Evolutionary conservation across 257 asterid genomes (phyloP), one percentile per base, ranked within the genome.

Genomic region (Solanum pinnatisectum): DNA sequence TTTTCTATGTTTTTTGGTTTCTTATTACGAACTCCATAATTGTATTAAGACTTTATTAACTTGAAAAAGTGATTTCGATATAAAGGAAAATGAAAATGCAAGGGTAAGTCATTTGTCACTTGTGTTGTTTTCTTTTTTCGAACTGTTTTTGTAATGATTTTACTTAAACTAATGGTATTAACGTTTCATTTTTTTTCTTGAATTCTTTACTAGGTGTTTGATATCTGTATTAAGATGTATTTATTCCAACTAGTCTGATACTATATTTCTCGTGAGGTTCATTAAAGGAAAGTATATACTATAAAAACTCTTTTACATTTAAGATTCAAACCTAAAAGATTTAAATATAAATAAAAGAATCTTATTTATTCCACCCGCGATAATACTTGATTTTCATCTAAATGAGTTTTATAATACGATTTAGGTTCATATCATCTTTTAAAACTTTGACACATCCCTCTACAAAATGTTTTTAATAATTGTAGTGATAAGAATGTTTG

Each of bases 251-350:
- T 70, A 30, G 9, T 70, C 2, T 27, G 0, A 30, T 14, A 14
- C 18, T 1, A 0, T 30, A 0, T 15, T 6, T 7, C 6, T 7
- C 23, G 0, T 30, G 4, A 70, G 5, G 2, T 9, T 3, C 16
- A 30, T 30, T 30, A 30, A 65, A 30, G 10, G 3, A 70, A 70
- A 14, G 0, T 6, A 3, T 18, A 3, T 4, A 15, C 78, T 3
- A 15, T 8, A 32, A 70, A 1, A 3, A 0, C 8, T 1, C 0
- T 0, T 56, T 56, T 70, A 70, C 18, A 14, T 14, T 18, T 30
- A 70, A 30, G 0, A 70, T 14, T 70, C 6, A 7, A 30, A 70
- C 1, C 6, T 65, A 65, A n/a, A 65, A 11, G 0, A 2, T 65
- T 65, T 11, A 5, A n/a, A n/a, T 65, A 65, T 65, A 65, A 65